Evolutionary conservation across 2,329 filamentous ascomycete species (phyloP), one percentile per base, ranked within the genome.

Genomic region (Sodiomyces alkalinus): DNA sequence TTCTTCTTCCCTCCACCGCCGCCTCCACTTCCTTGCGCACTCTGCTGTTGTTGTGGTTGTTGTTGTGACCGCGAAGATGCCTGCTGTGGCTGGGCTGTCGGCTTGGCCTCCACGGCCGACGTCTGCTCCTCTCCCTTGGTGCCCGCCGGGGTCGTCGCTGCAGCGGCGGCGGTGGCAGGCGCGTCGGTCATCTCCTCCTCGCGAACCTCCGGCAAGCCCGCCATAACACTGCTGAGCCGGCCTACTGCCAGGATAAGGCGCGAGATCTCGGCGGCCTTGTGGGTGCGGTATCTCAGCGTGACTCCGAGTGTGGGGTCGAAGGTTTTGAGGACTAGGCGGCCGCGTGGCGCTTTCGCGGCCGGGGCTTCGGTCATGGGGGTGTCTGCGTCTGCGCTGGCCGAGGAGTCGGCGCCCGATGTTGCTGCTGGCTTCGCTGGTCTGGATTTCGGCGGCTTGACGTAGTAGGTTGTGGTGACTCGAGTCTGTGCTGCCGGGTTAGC

Each of bases 401-500:
- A 35, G 42, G 41, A 39, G 37, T 40, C 41, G 16, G 36, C 39
- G 25, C 40, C 38, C 8, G 29, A 24, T 23, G 34, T 31, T 21
- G 26, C 30, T 34, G 20, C 15, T 4, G 7, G 12, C 33, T 37
- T 37, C 17, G 40, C 41, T 32, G 41, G 36, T 27, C 44, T 39
- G 12, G 43, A 41, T 19, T 47, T 49, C 21, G 53, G 48, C 22
- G 63, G 59, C 19, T 62, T 58, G 49, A 87, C 74, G 49, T 73
- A 77, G 71, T 96, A 98, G 64, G 80, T 85, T 38, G 86, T 93
- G 41, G 83, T 92, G 58, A 96, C 82, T 46, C 75, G 72, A 26
- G 87, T 86, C 86, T 94, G 45, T 17, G 14, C 15, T 13, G 14
- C 6, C 12, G 9, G 7, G 20, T 31, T 12, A 30, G 31, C 22